Base-by-base conservation (phyloP, 1,284 basidiomycete species). In the Trametes hirsuta region DNA sequence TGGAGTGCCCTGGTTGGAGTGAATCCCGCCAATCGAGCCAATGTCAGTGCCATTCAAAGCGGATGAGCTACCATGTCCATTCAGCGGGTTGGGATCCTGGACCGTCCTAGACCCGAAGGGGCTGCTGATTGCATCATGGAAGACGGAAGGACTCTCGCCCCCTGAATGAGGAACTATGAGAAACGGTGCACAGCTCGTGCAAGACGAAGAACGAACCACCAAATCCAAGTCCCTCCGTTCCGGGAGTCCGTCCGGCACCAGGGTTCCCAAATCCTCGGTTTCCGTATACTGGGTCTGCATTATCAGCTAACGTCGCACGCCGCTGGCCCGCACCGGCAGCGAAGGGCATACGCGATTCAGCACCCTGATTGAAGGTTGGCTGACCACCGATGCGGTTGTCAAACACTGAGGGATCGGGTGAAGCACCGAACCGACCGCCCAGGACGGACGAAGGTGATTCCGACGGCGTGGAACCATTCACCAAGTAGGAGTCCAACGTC, bases 391-490 rank as follows among this genome's bases (percentile, higher is more conserved):
- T 75, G 53, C 83, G 77, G 21, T 82, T 81, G 51, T 80, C 81
- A 66, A 88, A 84, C 3, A 79, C 74, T 24, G 79, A 70, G n/a
- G 82, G 80, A 72, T 91, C 90, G 0, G 90, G 88, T 36, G 89
- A 90, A n/a, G 78, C 80, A 66, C 85, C 77, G 67, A 87, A 87
- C 63, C 84, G 76, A 25, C 82, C 84, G 63, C 86, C 83, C 48
- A 89, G 81, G 2, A 88, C 88, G 1, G 90, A 90, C 3, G 86
- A 81, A 1, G 88, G 87, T 14, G 89, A 90, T 64, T 87, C 85
- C 11, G 86, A 81, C 35, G 81, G 77, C 67, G 77, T 79, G 36
- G 86, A 84, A 21, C 79, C 77, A 45, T 77, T 76, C 45, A 76
- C 77, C 45, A 84, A 59, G 69, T 84, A 87, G 1, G 83, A 78